Evolutionary conservation across 495 filamentous ascomycete genomes (phyloP), one percentile per base, ranked within the genome.

Genomic region (Neurospora sp.): DNA sequence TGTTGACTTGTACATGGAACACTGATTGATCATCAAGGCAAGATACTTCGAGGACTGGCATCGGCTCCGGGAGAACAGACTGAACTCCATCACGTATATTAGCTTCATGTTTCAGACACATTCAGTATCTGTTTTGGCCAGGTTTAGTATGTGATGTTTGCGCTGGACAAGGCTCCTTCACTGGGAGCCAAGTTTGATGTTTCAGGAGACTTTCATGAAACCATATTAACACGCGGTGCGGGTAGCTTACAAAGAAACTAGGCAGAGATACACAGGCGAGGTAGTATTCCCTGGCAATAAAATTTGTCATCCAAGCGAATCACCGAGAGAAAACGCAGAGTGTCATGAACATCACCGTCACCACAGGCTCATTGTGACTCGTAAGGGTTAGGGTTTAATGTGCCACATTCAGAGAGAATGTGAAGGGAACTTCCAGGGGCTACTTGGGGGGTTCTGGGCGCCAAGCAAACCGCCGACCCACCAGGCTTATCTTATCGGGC

Each of bases 401-500:
- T 65, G 22, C 7, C 31, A 35, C 1, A 18, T 37, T 35, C 3
- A 31, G 1, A 61, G 53, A 35, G 53, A 18, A 37, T 37, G 14
- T 35, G 27, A 65, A 61, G 53, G 27, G 53, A 16, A 65, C 27
- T 37, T 65, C 14, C 53, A 35, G 53, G 53, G 27, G 27, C 27
- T 2, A 27, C 27, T 27, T 27, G 27, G 27, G 27, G 27, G 1
- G 27, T 27, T 27, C 27, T 27, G 27, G 27, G 53, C 31, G 53
- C 53, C 53, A 65, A 65, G 53, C 22, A 35, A 16, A 7, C 27
- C 14, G 14, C 12, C 14, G 53, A 35, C 53, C 53, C 53, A 65
- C 53, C 53, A 65, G 6, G 27, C 73, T 78, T 79, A 79, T 79
- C 78, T 79, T 79, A 79, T 79, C 78, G 70, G 37, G 68, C 53